Evolutionary conservation across 805 yeast genomes (phyloP).

Genomic region (Brettanomyces nanus): DNA sequence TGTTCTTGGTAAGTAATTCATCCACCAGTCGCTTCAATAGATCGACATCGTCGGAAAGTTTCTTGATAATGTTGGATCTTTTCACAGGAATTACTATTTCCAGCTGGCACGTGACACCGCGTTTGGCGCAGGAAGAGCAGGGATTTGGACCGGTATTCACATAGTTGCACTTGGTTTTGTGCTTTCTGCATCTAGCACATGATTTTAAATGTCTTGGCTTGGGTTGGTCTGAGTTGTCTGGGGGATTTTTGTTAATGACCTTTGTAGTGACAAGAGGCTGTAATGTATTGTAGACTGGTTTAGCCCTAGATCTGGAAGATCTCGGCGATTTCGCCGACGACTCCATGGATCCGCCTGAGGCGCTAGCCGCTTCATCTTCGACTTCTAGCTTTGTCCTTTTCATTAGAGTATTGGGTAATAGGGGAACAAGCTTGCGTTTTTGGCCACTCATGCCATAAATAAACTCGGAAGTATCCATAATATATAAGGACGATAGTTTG

Average conservation of each 20-base stretch:
- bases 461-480: no score
- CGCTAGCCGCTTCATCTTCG: background rate
- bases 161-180: conserved; percentile 62
- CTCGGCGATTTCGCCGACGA: background rate
- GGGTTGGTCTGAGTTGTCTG: conserved; percentile 17
- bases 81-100: conserved; percentile 50
- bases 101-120: conserved; percentile 43
- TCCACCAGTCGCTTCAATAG: conserved; percentile 24
- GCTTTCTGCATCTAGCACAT: conserved; percentile 57
- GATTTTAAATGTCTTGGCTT: conserved; percentile 42
- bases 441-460: conserved; percentile 5
- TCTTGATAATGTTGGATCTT: conserved; percentile 32
- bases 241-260: conserved; percentile 16
- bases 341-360: no score
- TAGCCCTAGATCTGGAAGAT: background rate
- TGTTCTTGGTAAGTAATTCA: conserved; percentile 20
- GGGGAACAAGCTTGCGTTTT: conserved; percentile 22
- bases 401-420: conserved; percentile 17
- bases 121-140: conserved; percentile 48
- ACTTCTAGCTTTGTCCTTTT: background rate
- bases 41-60: conserved; percentile 25
- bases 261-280: conserved; percentile 12
- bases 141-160: conserved; percentile 41
- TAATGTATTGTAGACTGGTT: background rate
- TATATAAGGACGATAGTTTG: no score